Conservation (phyloP, 306 rosid genomes). For the Cercis canadensis region DNA sequence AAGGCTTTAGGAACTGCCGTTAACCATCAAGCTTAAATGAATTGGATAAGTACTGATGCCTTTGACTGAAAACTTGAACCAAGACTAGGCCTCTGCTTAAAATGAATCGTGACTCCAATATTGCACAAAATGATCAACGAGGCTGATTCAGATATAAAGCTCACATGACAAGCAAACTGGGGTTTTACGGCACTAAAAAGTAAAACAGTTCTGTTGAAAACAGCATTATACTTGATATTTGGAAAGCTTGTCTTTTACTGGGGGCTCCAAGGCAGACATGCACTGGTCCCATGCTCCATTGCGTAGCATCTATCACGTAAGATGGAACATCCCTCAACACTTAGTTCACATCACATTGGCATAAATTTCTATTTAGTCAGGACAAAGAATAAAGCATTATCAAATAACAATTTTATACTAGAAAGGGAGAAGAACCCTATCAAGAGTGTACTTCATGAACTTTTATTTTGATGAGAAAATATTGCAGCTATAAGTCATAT, state of each 20-base stretch:
- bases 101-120: slow-evolving; percentile 43
- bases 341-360: slow-evolving; percentile 30
- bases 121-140: slow-evolving; percentile 51
- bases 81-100: slow-evolving; percentile 41
- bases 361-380: background rate
- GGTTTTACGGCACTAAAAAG: slow-evolving; percentile 18
- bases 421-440: background rate
- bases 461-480: slow-evolving; percentile 6
- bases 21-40: slow-evolving; percentile 58
- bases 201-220: slow-evolving; percentile 6
- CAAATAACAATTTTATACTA: slow-evolving; percentile 21
- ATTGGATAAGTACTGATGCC: slow-evolving; percentile 43
- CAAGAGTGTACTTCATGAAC: slow-evolving; percentile 2
- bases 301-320: slow-evolving; percentile 76
- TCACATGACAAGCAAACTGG: slow-evolving; percentile 39
- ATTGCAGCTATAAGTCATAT: slow-evolving; percentile 20
- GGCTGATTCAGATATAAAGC: slow-evolving; percentile 53
- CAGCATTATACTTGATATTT: slow-evolving; percentile 75
- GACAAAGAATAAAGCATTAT: slow-evolving; percentile 7
- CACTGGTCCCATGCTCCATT: slow-evolving; percentile 99
- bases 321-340: slow-evolving; percentile 20
- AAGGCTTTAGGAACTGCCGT: slow-evolving; percentile 44
- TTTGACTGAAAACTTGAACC: slow-evolving; percentile 46
- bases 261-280: slow-evolving; percentile 91
- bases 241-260: slow-evolving; percentile 84